Evolutionary conservation across 1,284 basidiomycete genomes (phyloP).

Genomic region (Phellinidium pouzarii): DNA sequence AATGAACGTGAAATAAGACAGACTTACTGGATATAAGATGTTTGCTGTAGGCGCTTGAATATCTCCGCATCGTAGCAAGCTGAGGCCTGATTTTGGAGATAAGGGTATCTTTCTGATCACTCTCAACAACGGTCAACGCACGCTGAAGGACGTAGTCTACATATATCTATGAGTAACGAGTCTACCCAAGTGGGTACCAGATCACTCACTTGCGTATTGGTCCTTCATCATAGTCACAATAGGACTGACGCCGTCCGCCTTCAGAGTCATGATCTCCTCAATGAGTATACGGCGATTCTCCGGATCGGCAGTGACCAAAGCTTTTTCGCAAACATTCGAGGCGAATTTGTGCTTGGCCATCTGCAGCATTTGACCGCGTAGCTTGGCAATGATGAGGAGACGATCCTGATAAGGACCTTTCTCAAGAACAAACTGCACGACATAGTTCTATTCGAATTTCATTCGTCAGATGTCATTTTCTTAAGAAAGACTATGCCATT

Average conservation of each 20-base stretch:
- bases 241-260: constrained; percentile 54
- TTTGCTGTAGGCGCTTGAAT: constrained; percentile 68
- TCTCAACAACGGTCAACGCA: constrained; percentile 63
- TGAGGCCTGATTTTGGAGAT: constrained; percentile 60
- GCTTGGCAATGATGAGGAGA: constrained; percentile 58
- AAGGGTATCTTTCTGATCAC: constrained; percentile 62
- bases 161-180: constrained; percentile 9
- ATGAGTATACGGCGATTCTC: constrained; percentile 66
- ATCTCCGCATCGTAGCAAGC: constrained; percentile 62
- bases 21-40: constrained; percentile 71
- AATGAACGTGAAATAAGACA: constrained; percentile 11
- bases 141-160: constrained; percentile 79
- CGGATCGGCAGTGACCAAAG: constrained; percentile 60
- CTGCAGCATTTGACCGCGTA: constrained; percentile 73
- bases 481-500: neutral
- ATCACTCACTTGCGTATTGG: constrained; percentile 74
- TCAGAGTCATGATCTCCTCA: constrained; percentile 73
- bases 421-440: constrained; percentile 90
- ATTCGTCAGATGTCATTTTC: neutral
- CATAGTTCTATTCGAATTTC: constrained; percentile 69
- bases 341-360: constrained; percentile 93
- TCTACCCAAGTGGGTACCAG: constrained; percentile 1
- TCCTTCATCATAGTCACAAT: constrained; percentile 85
- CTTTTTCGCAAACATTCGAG: constrained; percentile 95
- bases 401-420: constrained; percentile 71